Evolutionary conservation across 163 green algal species (phyloP), one percentile per base, ranked within the genome.

Genomic region (Chlamydomonas reinhardtii): DNA sequence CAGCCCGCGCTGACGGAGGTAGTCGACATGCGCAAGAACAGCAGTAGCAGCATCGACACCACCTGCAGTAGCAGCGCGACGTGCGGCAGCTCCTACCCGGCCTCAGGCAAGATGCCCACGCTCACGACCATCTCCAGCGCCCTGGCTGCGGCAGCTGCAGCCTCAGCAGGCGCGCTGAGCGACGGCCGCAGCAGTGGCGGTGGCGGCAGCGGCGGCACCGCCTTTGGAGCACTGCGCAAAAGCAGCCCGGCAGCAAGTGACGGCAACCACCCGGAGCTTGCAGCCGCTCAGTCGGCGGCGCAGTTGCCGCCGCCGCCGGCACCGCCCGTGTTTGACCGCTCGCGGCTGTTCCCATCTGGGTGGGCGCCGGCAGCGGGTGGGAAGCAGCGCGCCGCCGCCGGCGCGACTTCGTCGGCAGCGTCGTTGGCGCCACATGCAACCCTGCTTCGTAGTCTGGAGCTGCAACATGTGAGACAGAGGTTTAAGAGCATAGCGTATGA

Each of bases 271-370:
- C n/a, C n/a, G 48, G 48, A 56, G 9, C 12, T 14, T 56, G 48
- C 9, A 17, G 48, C 48, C 1, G 5, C 39, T 48, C 39, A 5
- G 39, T 8, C 39, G 39, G 11, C 19, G 48, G 48, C 48, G 19
- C 48, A 2, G 48, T 14, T 14, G 48, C 48, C 48, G 14, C 48
- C 48, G 2, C 48, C 48, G 27, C 5, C 61, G 27, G 56, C 56
- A 39, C 15, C 75, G 59, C 27, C 61, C 8, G 1, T 54, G 59
- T 84, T 84, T 37, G 77, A 85, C 31, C 77, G 77, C 32, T 85
- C 77, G 29, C 11, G 54, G 43, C 77, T 85, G 9, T 85, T 85
- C 54, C 77, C 76, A 19, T 12, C n/a, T 11, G 62, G 34, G 5
- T 24, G 24, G 64, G 4, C 4, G 64, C 20, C 64, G 8, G 29